Base-by-base conservation (phyloP, 1,139 yeast genomes). In the Lodderomyces theae region DNA sequence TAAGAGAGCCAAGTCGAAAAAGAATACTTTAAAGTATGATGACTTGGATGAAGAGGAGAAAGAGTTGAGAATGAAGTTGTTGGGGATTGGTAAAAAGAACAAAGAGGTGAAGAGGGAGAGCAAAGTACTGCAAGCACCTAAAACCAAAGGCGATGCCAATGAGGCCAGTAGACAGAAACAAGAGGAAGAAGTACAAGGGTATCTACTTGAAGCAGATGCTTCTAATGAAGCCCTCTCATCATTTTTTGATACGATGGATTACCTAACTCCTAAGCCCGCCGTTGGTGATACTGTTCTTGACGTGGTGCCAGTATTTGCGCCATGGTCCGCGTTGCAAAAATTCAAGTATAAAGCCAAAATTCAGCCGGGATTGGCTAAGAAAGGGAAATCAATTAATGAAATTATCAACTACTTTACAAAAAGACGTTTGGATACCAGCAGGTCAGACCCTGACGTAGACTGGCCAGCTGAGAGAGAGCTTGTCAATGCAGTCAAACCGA, bases 41-140 rank as follows among this genome's bases (percentile, higher is more conserved):
- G 89, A 84, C 46, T 97, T 90, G 60, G 97, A 90, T 56, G 97
- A 88, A 42, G 95, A 87, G 42, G 97, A 92, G 53, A 75, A 89
- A 43, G 57, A 64, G 38, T 54, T 82, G 45, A 74, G 92, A 46
- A 79, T 90, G 86, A 80, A 85, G 45, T 85, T 84, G 1, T 66
- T 92, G 38, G 98, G 97, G 3, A 95, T 0, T 69, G 84, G 53
- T 86, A 85, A 50, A 88, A 86, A 44, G 69, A 75, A 3, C 80
- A 80, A 49, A 69, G 64, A 29, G 53, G 52, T 42, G 61, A 60
- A 42, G 51, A 53, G 33, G 56, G 64, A 42, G 50, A 55, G 40
- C 37, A 66, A 66, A 37, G 62, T 63, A 34, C 57, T 63, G 37
- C 66, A 53, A 34, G 37, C 35, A 46, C 49, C 50, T 38, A 46